phyloP scores from a whole-genome alignment of 345 rosid genomes.

The Sonneratia alba region DNA sequence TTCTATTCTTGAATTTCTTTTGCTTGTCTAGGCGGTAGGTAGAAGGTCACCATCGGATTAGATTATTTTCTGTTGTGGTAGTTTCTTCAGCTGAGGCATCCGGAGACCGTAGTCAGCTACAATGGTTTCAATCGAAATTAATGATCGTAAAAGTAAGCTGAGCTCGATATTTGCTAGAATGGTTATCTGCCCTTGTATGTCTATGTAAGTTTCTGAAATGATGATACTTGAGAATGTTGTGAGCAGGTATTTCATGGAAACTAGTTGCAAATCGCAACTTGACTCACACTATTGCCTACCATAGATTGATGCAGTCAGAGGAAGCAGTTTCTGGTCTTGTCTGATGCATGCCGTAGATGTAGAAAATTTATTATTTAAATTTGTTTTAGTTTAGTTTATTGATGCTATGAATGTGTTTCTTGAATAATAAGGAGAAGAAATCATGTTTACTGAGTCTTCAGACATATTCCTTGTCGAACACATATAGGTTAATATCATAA shows the following conservation, averaged over 20 bases:
- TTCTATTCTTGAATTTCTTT: no score
- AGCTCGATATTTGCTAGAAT: not conserved
- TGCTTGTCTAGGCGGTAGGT: no score
- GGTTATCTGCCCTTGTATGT: not conserved
- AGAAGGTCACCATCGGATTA: no score
- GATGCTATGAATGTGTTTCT: not conserved
- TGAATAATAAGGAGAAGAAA: not conserved
- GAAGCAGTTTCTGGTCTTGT: not conserved
- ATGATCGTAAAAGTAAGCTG: conserved; percentile 30
- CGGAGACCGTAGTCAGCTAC: conserved; percentile 1
- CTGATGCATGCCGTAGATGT: not conserved
- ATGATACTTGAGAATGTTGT: not conserved
- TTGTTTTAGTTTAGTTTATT: not conserved
- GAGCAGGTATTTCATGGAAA: not conserved
- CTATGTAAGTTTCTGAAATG: not conserved
- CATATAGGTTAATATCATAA: not conserved
- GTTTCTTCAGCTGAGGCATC: not conserved
- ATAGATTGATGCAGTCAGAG: not conserved
- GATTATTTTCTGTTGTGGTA: not conserved
- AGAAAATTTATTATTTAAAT: not conserved
- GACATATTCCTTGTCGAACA: not conserved
- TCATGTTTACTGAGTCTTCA: not conserved
- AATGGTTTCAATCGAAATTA: conserved; percentile 30
- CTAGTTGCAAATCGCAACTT: not conserved
- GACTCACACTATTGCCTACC: not conserved